Base-by-base conservation (phyloP, 345 rosid species). In the Brassica juncea region DNA sequence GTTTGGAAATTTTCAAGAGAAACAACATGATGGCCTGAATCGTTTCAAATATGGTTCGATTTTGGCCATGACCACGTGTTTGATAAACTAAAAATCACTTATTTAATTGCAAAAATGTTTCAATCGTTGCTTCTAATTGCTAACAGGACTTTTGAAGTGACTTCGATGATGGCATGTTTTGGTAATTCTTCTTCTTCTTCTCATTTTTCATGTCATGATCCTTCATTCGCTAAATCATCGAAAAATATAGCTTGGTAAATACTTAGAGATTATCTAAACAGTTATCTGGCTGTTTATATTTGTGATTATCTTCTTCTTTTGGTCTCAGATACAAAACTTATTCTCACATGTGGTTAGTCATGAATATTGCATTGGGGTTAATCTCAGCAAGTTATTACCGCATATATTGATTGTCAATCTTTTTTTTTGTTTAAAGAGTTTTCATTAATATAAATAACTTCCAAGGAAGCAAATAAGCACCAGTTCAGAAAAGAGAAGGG, bases 331-430 rank as follows among this genome's bases (percentile, higher is more conserved):
- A 93, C 57, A 98, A 95, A 86, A 91, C 99, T 58, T 87, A 97
- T 42, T 91, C 97, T 34, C 99, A 95, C 81, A 83, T 95, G 89
- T 95, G 99, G 98, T 84, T 95, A 76, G 96, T 95, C 82, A 82
- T 95, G 90, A 95, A 76, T 95, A 90, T 77, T 93, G 98, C 37
- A 95, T 93, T 55, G 98, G 98, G 35, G 35, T 5, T 32, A 32
- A 32, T 32, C 35, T 32, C 35, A 32, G 35, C 6, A 32, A 4
- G 6, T 32, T 32, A 32, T 32, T 32, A 32, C 35, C 5, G 35
- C 35, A 32, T 32, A 32, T 32, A 32, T 32, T 32, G 35, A 32
- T 32, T 32, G 35, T 32, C 35, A 32, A 32, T 6, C 6, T 32
- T 32, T 32, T 32, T 32, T 32, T 32, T 32, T 32, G 35, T 5